These are phyloP conservation scores for Amylostereum areolatum DNA, from an alignment of 1,284 basidiomycete genomes.

Conservation along the genomic window DNA sequence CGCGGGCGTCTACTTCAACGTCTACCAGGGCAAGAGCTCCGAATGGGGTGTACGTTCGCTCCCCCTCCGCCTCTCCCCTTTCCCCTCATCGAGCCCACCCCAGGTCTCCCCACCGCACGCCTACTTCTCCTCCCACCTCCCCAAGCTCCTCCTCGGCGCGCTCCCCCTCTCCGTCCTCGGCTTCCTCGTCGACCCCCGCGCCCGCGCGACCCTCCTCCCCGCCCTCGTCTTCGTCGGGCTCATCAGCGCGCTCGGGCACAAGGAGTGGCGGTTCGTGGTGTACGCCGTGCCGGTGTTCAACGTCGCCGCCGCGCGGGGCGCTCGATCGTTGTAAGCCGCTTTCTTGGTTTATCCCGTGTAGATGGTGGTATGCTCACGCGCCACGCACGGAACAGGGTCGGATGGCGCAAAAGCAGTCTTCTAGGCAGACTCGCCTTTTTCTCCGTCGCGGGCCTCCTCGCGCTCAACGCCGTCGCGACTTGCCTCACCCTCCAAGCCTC, in stretches of 20 bases:
- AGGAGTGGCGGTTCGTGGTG: constrained; percentile 95
- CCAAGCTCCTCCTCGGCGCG: constrained; percentile 71
- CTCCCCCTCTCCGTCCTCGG: constrained; percentile 61
- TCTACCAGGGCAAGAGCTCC: constrained; percentile 78
- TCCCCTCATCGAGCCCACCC: constrained; percentile 3
- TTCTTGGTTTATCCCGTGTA: constrained; percentile 10
- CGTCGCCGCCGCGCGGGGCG: constrained; percentile 67
- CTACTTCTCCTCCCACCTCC: constrained; percentile 71
- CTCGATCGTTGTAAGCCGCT: constrained; percentile 49
- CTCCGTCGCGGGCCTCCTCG: constrained; percentile 38
- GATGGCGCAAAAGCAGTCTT: constrained; percentile 37
- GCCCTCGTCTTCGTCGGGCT: constrained; percentile 52
- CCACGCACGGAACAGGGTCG: constrained; percentile 27
- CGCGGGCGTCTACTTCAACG: constrained; percentile 79
- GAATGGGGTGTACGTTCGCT: constrained; percentile 82
- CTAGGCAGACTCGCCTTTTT: constrained; percentile 40
- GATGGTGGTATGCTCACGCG: background rate
- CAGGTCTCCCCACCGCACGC: constrained; percentile 69
- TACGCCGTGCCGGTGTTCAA: constrained; percentile 86
- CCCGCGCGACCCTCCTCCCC: constrained; percentile 48
- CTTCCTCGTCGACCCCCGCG: constrained; percentile 36
- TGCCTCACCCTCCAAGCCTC: constrained; percentile 54
- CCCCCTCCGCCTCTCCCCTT: constrained; percentile 1
- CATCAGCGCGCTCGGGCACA: constrained; percentile 79
- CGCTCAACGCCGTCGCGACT: constrained; percentile 48